phyloP scores from a whole-genome alignment of 2,329 filamentous ascomycete genomes.

The Beauveria australis region DNA sequence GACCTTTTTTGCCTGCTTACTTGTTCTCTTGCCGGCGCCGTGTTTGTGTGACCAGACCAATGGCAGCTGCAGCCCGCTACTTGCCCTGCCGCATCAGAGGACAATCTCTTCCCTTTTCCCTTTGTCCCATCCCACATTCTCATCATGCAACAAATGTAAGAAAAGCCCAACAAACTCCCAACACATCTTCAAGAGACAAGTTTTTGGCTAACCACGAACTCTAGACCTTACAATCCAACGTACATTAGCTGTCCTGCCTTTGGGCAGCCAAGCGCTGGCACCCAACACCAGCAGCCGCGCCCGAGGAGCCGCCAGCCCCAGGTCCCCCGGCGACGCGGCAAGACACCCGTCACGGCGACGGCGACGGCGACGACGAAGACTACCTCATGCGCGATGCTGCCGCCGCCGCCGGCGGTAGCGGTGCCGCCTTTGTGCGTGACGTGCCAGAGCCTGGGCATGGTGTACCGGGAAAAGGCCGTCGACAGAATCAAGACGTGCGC shows the following conservation, averaged over 20 bases:
- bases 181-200: background rate
- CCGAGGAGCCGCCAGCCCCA: background rate
- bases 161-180: too few species aligned
- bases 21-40: background rate
- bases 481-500: background rate
- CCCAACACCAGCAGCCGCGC: background rate
- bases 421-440: background rate
- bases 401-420: background rate
- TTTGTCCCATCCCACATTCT: background rate
- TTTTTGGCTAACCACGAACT: background rate
- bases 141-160: background rate
- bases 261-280: background rate
- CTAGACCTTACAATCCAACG: background rate
- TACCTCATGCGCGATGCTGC: background rate
- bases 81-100: background rate
- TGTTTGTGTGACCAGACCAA: background rate
- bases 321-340: background rate
- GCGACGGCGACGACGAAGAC: background rate
- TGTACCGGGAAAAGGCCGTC: background rate
- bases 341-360: background rate
- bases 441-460: background rate
- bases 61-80: background rate
- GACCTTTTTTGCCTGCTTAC: background rate
- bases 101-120: background rate
- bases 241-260: background rate